phyloP scores from a whole-genome alignment of 2,329 filamentous ascomycete genomes.

The Fonsecaea monophora region DNA sequence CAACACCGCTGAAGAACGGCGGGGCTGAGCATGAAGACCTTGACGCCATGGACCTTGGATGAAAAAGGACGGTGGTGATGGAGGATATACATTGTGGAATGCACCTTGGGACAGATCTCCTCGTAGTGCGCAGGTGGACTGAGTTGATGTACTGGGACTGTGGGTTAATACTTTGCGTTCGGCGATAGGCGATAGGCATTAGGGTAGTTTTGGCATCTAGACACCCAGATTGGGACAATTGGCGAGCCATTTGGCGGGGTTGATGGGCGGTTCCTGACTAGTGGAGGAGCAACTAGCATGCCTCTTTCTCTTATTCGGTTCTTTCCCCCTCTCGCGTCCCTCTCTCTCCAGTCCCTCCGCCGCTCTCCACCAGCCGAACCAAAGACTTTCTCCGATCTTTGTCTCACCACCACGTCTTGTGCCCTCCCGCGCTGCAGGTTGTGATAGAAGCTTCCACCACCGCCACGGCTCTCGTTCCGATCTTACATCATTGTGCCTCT shows the following conservation, averaged over 20 bases:
- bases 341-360: background rate
- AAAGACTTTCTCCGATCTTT: background rate
- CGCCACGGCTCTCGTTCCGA: slow-evolving; percentile 4
- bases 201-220: background rate
- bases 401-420: slow-evolving; percentile 11
- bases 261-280: background rate
- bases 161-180: no score
- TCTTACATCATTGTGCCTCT: slow-evolving; percentile 25
- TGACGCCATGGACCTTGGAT: slow-evolving; percentile 38
- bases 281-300: background rate
- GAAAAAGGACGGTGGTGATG: background rate
- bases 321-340: background rate
- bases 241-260: background rate
- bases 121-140: no score
- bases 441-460: slow-evolving; percentile 3
- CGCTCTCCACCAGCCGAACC: background rate
- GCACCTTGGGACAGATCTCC: no score
- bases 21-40: background rate
- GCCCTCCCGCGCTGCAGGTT: background rate
- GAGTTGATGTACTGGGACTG: no score
- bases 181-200: slow-evolving; percentile 2
- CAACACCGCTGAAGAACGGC: slow-evolving; percentile 1
- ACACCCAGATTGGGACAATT: background rate
- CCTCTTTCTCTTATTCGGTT: no score
- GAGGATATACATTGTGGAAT: background rate